phyloP scores from a whole-genome alignment of 2,329 filamentous ascomycete species.

The Colletotrichum horii region DNA sequence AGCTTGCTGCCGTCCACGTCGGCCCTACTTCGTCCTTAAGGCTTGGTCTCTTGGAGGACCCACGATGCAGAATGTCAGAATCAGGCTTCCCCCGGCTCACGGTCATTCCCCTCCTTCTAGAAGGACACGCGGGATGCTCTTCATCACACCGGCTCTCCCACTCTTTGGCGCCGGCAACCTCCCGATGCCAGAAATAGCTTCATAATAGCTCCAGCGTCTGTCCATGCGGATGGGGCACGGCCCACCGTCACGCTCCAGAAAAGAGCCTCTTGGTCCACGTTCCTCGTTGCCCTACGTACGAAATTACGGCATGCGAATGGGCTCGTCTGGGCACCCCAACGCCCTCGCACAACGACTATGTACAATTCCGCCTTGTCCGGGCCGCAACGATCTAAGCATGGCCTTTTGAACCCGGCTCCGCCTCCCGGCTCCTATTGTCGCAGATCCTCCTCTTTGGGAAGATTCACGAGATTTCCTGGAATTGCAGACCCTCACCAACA shows the following conservation, averaged over 20 bases:
- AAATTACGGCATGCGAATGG: conserved; percentile 5
- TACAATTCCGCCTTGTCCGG: neutral
- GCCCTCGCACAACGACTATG: neutral
- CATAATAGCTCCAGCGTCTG: neutral
- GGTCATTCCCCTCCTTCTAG: conserved; percentile 4
- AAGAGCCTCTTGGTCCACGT: conserved; percentile 7
- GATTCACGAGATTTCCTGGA: neutral
- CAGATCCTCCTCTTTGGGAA: conserved; percentile 16
- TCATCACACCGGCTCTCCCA: neutral
- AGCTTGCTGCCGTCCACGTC: neutral
- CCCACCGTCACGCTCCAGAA: neutral
- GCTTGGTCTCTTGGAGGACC: neutral
- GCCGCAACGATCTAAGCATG: neutral
- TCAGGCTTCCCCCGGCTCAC: neutral
- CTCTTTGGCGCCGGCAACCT: conserved; percentile 1
- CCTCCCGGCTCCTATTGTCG: conserved; percentile 7
- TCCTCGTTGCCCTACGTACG: conserved; percentile 6
- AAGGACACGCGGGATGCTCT: neutral
- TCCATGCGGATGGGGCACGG: neutral
- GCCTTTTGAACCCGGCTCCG: conserved; percentile 9
- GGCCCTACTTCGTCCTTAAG: neutral
- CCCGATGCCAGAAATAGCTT: conserved; percentile 18
- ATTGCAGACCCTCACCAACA: neutral
- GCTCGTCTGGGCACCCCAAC: neutral
- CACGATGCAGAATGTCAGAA: conserved; percentile 1